phyloP scores from a whole-genome alignment of 495 filamentous ascomycete species.

The Lophium mytilinum region DNA sequence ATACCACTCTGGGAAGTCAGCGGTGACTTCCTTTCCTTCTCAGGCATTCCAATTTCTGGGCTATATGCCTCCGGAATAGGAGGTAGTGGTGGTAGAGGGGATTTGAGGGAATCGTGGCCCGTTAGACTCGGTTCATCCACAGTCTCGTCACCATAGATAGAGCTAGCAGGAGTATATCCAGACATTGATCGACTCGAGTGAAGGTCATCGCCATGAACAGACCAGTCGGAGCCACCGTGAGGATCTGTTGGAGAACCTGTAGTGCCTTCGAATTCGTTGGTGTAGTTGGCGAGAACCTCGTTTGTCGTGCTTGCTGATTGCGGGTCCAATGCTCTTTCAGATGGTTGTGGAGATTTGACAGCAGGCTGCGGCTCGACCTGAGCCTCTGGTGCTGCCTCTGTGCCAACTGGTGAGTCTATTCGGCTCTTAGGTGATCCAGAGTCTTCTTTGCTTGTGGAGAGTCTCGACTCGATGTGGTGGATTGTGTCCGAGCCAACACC shows the following conservation, averaged over 20 bases:
- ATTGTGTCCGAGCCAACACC: background rate
- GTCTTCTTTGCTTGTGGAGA: too few relatives aligned
- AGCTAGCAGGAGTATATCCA: background rate
- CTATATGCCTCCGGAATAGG: background rate
- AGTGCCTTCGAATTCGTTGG: background rate
- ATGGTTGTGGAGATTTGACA: too few relatives aligned
- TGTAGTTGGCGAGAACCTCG: too few relatives aligned
- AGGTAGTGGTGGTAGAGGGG: constrained; percentile 1
- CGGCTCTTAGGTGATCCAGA: too few relatives aligned
- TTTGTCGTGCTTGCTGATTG: too few relatives aligned
- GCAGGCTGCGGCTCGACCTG: too few relatives aligned
- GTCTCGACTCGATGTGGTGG: too few relatives aligned
- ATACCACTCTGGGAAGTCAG: too few relatives aligned
- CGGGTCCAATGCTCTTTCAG: too few relatives aligned
- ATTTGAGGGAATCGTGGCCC: background rate
- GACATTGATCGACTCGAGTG: background rate
- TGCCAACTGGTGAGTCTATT: too few relatives aligned
- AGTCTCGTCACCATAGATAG: background rate
- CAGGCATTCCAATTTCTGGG: background rate
- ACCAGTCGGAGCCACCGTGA: background rate
- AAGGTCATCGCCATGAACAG: background rate
- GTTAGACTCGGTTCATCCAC: background rate
- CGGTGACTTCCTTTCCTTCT: too few relatives aligned
- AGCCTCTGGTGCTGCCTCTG: too few relatives aligned
- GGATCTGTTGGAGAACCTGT: background rate